Conservation (phyloP, 495 filamentous ascomycete genomes). For the Melanomma pulvis-pyrius region DNA sequence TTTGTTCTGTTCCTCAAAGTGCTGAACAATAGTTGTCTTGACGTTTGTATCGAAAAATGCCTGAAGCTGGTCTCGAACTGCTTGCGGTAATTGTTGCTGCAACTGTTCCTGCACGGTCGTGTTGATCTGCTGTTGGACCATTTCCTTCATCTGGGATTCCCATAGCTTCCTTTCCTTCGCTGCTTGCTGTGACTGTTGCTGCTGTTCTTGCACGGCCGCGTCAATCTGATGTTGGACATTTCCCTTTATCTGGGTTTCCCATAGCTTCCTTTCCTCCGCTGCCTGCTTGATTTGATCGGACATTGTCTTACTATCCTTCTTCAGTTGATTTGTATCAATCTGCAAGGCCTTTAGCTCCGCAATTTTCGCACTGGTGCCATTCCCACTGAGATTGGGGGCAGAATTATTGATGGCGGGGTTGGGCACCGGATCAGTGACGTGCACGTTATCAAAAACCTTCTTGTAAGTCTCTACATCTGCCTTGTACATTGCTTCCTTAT, state of each 20-base stretch:
- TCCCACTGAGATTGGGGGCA: neutral
- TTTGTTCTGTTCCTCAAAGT: neutral
- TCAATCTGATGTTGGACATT: neutral
- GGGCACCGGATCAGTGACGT: neutral
- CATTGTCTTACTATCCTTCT: neutral
- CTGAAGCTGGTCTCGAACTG: neutral
- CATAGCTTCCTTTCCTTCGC: neutral
- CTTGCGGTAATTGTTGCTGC: neutral
- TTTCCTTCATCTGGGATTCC: neutral
- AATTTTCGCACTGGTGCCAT: neutral
- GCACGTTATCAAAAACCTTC: neutral
- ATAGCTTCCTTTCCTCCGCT: too few species aligned
- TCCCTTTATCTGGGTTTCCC: neutral
- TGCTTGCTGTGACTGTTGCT: too few species aligned
- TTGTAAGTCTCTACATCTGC: neutral
- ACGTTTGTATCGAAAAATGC: neutral
- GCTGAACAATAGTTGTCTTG: neutral
- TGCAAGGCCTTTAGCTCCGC: neutral
- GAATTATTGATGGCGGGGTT: neutral
- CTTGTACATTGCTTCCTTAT: neutral
- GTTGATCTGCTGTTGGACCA: neutral
- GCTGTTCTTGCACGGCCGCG: neutral
- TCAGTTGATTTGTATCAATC: neutral
- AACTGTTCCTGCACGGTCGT: neutral
- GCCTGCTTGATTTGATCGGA: neutral